phyloP scores from a whole-genome alignment of 2,329 filamentous ascomycete species.

The Herpotrichia juniperi region DNA sequence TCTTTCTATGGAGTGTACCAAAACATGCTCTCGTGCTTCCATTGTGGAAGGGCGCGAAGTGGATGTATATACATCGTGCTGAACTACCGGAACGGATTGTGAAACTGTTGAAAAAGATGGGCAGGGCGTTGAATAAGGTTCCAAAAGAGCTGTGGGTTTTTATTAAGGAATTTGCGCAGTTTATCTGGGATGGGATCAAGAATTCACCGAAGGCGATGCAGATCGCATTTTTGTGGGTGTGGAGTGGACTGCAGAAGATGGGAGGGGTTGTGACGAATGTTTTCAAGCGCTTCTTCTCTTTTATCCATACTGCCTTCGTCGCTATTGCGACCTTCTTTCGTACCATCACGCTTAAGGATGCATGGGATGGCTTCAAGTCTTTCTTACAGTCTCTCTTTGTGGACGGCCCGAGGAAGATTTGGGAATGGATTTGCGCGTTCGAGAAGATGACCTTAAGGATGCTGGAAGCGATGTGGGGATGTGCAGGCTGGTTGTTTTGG shows the following conservation, averaged over 20 bases:
- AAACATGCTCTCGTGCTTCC: constrained; percentile 16
- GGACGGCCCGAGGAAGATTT: constrained; percentile 18
- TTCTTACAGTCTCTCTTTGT: constrained; percentile 17
- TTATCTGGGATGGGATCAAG: constrained; percentile 14
- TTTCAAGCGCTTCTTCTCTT: constrained; percentile 15
- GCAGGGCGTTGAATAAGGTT: constrained; percentile 5
- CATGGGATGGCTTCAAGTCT: constrained; percentile 12
- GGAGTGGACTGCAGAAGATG: constrained; percentile 15
- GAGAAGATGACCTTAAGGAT: constrained; percentile 11
- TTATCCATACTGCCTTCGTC: constrained; percentile 19
- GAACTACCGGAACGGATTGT: constrained; percentile 15
- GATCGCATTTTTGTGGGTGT: constrained; percentile 17
- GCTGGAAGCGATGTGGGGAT: constrained; percentile 16
- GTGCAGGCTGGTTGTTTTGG: constrained; percentile 15
- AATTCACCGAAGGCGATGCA: constrained; percentile 14
- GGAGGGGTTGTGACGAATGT: constrained; percentile 7
- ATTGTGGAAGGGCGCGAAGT: constrained; percentile 6
- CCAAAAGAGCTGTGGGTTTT: constrained; percentile 11
- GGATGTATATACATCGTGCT: constrained; percentile 12
- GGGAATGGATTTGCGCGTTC: constrained; percentile 19
- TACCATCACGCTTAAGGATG: constrained; percentile 17
- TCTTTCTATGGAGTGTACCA: constrained; percentile 18
- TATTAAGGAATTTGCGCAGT: constrained; percentile 5
- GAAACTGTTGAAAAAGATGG: constrained; percentile 4
- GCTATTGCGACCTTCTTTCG: constrained; percentile 19